Evolutionary conservation across 768 basidiomycete species (phyloP), one percentile per base, ranked within the genome.

Genomic region (Amanita pallidorosea): DNA sequence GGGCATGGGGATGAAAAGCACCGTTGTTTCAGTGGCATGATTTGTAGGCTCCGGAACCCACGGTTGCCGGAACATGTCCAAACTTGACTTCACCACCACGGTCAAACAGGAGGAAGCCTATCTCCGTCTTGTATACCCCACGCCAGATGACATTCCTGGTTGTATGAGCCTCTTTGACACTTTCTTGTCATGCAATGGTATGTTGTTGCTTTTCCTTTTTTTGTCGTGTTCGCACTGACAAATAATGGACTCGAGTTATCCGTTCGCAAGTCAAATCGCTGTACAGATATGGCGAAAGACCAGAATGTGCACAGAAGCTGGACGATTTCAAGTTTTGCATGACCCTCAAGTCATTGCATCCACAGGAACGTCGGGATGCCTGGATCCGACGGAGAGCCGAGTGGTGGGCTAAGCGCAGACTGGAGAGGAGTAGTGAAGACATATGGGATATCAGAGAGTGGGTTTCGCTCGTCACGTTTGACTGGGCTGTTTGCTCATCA

Each of bases 261-360:
- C 79, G 81, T 35, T 76, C 80, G 17, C 95, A 97, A 65, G 64
- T 92, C 45, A 86, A 85, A 20, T 83, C 85, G 2, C 67, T 97
- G 48, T 98, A 98, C 66, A 80, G 95, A 61, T 81, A 85, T 57
- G 95, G 95, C 6, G 67, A 78, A 52, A 76, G 81, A 51, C 71
- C 77, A 0, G 77, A 81, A 49, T 97, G 94, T 66, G 71, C 70
- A 0, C 72, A 74, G 41, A 93, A 95, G 63, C 75, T 83, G 61
- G 83, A 90, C 52, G 93, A 95, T 59, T 94, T 95, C 76, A 96
- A 96, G 67, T 95, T 88, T 66, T 99, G 95, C 67, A 70, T 95
- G 71, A 84, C 81, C 54, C 69, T 86, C 54, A 95, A 92, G 66
- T 73, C 78, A 11, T 70, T 88, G 65, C 76, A 84, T 47, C 80